Conservation (phyloP, 1,284 basidiomycete species). For the Trichosporon asahii region DNA sequence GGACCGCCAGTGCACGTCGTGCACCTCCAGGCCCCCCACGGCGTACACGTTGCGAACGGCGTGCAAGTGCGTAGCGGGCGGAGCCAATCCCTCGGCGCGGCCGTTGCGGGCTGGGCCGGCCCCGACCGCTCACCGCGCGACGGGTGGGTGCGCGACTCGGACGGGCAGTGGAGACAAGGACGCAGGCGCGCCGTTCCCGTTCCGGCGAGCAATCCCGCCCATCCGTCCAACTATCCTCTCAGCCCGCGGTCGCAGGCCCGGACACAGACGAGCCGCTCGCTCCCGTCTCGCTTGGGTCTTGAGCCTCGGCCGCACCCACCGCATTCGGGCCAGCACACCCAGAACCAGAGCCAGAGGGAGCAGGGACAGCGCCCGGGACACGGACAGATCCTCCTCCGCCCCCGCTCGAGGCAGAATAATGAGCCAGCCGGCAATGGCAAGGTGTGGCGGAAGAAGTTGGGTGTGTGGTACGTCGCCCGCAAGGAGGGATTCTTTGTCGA, state of each 20-base stretch:
- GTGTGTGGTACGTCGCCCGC: neutral
- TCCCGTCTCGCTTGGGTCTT: neutral
- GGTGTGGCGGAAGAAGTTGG: neutral
- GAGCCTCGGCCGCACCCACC: no score
- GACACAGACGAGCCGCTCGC: neutral
- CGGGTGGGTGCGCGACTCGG: neutral
- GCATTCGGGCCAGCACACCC: no score
- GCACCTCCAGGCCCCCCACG: no score
- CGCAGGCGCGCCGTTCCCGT: neutral
- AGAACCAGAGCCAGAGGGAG: no score
- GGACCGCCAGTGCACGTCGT: no score
- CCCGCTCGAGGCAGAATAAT: neutral
- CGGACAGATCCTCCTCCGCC: neutral
- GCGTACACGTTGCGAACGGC: no score
- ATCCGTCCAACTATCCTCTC: neutral
- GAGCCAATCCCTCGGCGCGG: neutral
- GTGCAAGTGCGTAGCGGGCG: neutral
- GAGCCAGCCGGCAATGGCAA: neutral
- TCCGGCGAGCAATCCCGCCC: neutral
- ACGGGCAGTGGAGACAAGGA: neutral
- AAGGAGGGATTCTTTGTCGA: neutral
- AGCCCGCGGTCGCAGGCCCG: neutral
- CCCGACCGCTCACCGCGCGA: neutral
- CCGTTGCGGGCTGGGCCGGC: neutral
- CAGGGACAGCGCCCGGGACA: no score